phyloP scores from a whole-genome alignment of 163 green algal species.

The Scenedesmus sp. region DNA sequence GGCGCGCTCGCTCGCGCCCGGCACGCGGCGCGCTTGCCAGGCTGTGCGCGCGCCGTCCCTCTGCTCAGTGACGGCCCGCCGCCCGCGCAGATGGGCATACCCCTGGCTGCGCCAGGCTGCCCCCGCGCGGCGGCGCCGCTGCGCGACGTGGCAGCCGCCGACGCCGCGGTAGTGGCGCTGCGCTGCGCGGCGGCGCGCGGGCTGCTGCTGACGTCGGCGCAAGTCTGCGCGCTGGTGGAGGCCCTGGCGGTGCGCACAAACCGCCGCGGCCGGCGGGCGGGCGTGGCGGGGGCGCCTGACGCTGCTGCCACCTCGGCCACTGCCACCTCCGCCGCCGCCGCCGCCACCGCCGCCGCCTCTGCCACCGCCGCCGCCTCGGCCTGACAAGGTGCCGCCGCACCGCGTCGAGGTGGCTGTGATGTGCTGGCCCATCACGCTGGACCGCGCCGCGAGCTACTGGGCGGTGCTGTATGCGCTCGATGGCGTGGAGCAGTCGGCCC shows the following conservation, averaged over 20 bases:
- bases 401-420: constrained; percentile 68
- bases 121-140: neutral
- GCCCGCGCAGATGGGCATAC: constrained; percentile 40
- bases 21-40: too few species aligned
- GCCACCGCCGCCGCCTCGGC: neutral
- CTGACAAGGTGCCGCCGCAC: constrained; percentile 53
- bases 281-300: neutral
- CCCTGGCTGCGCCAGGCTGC: neutral
- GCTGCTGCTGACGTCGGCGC: constrained; percentile 30
- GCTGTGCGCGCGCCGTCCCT: too few species aligned
- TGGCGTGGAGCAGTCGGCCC: constrained; percentile 52
- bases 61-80: too few species aligned
- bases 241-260: constrained; percentile 39
- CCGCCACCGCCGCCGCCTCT: neutral
- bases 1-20: too few species aligned
- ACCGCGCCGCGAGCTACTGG: constrained; percentile 64
- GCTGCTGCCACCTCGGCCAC: neutral
- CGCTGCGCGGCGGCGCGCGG: constrained; percentile 10
- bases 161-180: constrained; percentile 22
- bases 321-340: neutral
- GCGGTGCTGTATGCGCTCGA: constrained; percentile 67
- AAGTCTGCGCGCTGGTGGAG: constrained; percentile 47
- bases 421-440: constrained; percentile 58
- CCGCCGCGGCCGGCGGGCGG: neutral
- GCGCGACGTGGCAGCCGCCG: constrained; percentile 15